Percentiles rank a stretch among this genome's conserved stretches.
Evolutionary conservation across 2,329 filamentous ascomycete genomes (phyloP).

Genomic region (Sordariomycetes sp.): DNA sequence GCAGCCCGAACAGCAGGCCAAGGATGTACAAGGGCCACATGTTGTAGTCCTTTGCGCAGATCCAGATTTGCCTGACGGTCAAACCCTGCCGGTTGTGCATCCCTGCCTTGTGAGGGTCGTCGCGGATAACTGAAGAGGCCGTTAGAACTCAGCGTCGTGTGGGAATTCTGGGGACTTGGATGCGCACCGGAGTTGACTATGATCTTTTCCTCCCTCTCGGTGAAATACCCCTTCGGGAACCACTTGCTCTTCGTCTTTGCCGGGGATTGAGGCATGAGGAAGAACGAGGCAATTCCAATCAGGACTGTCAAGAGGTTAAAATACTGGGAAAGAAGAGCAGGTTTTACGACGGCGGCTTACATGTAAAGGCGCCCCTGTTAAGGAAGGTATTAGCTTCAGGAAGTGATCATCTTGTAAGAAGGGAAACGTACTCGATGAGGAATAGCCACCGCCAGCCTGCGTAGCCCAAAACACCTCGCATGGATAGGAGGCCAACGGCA

Average conservation of each 20-base stretch:
- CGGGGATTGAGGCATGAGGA: constrained; percentile 50
- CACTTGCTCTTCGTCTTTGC: constrained; percentile 50
- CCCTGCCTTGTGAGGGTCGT: constrained; percentile 43
- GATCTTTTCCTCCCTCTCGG: constrained; percentile 52
- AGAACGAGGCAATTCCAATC: constrained; percentile 40
- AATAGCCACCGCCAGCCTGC: constrained; percentile 51
- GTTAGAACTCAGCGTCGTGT: too few relatives aligned
- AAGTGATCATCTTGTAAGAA: not conserved
- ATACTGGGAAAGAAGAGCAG: too few relatives aligned
- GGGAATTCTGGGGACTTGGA: too few relatives aligned
- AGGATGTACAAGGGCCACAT: constrained; percentile 41
- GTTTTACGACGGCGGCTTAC: too few relatives aligned
- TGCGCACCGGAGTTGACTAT: constrained; percentile 44
- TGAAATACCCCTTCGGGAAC: constrained; percentile 49
- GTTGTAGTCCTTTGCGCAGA: constrained; percentile 37
- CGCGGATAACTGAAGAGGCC: constrained; percentile 26
- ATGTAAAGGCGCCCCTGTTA: constrained; percentile 1
- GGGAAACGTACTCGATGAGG: constrained; percentile 19
- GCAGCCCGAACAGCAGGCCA: constrained; percentile 34
- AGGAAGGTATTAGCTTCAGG: not conserved
- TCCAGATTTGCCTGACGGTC: constrained; percentile 29
- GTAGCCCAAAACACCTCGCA: constrained; percentile 38
- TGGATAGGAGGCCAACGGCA: constrained; percentile 43
- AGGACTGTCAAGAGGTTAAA: too few relatives aligned
- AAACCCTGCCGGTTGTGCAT: constrained; percentile 42